These are phyloP conservation scores for Suhomyces bokatorum DNA, from an alignment of 1,139 yeast species.

Conservation along the genomic window DNA sequence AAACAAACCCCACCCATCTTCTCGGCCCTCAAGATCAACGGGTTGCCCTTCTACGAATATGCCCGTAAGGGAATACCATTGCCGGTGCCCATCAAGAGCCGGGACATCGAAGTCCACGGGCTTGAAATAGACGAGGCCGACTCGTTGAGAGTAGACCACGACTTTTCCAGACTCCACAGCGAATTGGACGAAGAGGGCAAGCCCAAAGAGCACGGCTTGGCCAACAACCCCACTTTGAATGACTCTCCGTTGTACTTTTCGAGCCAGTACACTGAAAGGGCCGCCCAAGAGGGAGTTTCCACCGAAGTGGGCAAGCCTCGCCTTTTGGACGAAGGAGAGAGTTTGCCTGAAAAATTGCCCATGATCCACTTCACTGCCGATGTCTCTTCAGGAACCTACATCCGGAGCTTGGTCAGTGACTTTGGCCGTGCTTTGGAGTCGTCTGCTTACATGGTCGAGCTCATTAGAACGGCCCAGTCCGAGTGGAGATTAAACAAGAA, in stretches of 20 bases:
- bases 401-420: slow-evolving; percentile 86
- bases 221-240: slow-evolving; percentile 59
- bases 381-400: slow-evolving; percentile 95
- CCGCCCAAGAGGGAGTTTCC: slow-evolving; percentile 30
- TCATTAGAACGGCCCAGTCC: slow-evolving; percentile 73
- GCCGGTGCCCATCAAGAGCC: slow-evolving; percentile 75
- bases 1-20: slow-evolving; percentile 93
- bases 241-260: slow-evolving; percentile 64
- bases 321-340: slow-evolving; percentile 24
- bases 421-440: slow-evolving; percentile 79
- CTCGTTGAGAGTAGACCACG: slow-evolving; percentile 56
- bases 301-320: slow-evolving; percentile 29
- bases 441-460: slow-evolving; percentile 86
- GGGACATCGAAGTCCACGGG: slow-evolving; percentile 65
- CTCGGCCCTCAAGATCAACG: slow-evolving; percentile 92
- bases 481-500: slow-evolving; percentile 77
- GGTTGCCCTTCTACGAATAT: slow-evolving; percentile 90
- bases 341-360: slow-evolving; percentile 49
- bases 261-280: slow-evolving; percentile 46
- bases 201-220: slow-evolving; percentile 46
- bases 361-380: slow-evolving; percentile 68
- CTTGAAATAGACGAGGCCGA: slow-evolving; percentile 55
- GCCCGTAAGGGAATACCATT: slow-evolving; percentile 87
- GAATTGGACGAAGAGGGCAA: slow-evolving; percentile 54
- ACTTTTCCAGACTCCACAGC: slow-evolving; percentile 51